Percentiles rank a stretch among this genome's conserved stretches.
Conservation (phyloP, 257 asterid genomes). For the Anisodus tanguticus region DNA sequence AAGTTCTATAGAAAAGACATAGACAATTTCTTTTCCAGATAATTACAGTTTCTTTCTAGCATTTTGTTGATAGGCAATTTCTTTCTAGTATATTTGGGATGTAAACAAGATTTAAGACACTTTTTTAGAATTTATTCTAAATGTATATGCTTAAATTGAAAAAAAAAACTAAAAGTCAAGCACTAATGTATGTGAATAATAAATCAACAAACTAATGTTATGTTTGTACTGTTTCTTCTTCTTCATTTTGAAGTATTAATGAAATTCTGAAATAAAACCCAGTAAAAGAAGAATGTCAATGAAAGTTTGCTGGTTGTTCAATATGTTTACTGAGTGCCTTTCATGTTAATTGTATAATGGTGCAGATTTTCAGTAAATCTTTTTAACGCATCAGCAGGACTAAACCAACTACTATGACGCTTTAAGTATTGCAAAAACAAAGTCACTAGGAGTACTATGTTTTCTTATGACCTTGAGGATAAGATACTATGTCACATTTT, state of each 20-base stretch:
- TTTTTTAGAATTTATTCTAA: no score
- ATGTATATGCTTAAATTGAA: no score
- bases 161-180: no score
- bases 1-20: no score
- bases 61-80: no score
- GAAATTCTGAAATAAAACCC: not conserved
- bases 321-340: not conserved
- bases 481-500: not conserved
- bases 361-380: not conserved
- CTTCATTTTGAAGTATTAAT: not conserved
- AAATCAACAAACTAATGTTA: not conserved
- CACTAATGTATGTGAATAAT: not conserved
- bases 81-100: no score
- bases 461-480: constrained; percentile 17
- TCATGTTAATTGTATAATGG: not conserved
- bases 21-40: no score
- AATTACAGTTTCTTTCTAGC: no score
- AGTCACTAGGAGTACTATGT: not conserved
- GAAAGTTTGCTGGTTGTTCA: not conserved
- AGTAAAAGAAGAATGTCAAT: constrained; percentile 14
- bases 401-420: not conserved
- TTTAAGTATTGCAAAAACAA: not conserved
- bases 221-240: not conserved
- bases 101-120: no score
- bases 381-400: not conserved